Evolutionary conservation across 345 rosid genomes (phyloP).

Genomic region (rapeseed (Brassica napus)): DNA sequence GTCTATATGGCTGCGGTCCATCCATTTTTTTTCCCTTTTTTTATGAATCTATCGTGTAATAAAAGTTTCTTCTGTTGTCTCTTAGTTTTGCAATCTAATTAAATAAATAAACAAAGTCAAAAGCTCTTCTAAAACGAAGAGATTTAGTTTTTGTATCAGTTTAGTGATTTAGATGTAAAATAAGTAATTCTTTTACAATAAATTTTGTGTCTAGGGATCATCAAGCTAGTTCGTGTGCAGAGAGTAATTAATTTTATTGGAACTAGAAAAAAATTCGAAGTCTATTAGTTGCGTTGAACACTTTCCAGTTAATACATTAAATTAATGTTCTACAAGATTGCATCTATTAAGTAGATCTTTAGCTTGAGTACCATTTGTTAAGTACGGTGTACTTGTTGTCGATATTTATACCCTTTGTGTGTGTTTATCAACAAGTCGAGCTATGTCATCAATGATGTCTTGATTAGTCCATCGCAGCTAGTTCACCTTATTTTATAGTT

Average conservation of each 20-base stretch:
- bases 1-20: constrained; percentile 27
- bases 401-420: neutral
- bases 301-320: neutral
- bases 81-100: constrained; percentile 1
- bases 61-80: constrained; percentile 20
- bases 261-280: neutral
- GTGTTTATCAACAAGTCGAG: neutral
- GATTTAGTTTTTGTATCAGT: constrained; percentile 17
- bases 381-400: neutral
- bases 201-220: constrained; percentile 28
- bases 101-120: constrained; percentile 20
- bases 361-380: neutral
- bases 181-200: constrained; percentile 23
- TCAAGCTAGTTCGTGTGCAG: constrained; percentile 18
- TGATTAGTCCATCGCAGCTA: neutral
- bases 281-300: neutral
- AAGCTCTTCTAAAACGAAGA: constrained; percentile 24
- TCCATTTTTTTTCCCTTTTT: constrained; percentile 6
- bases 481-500: neutral
- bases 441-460: neutral
- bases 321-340: neutral
- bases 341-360: neutral
- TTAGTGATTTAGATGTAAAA: constrained; percentile 3
- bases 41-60: constrained; percentile 23
- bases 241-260: neutral